Conservation (phyloP, 2,329 filamentous ascomycete species). For the Penicillium brasilianum region DNA sequence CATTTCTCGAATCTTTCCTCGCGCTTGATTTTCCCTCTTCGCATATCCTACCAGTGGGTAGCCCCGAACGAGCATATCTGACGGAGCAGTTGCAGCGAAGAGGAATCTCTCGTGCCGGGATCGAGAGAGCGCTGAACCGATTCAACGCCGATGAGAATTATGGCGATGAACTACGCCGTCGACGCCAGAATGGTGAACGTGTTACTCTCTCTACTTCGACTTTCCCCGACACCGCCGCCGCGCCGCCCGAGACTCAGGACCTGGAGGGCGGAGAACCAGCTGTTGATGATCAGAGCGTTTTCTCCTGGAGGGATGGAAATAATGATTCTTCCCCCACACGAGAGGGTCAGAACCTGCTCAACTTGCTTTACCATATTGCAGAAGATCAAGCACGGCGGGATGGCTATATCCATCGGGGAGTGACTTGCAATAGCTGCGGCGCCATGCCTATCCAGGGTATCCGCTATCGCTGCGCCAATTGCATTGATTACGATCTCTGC, state of each 20-base stretch:
- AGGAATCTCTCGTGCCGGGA: constrained; percentile 45
- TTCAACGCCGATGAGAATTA: constrained; percentile 49
- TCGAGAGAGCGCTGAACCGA: constrained; percentile 43
- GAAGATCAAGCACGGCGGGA: constrained; percentile 89
- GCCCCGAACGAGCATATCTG: constrained; percentile 44
- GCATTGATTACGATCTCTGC: constrained; percentile 93
- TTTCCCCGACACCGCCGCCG: constrained; percentile 35
- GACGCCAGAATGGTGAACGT: constrained; percentile 46
- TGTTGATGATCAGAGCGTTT: constrained; percentile 51
- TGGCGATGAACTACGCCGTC: constrained; percentile 45
- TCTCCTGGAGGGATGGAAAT: constrained; percentile 51
- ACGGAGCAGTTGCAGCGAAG: constrained; percentile 45
- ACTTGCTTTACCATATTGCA: constrained; percentile 86
- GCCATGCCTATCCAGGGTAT: constrained; percentile 88
- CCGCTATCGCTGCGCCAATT: constrained; percentile 93
- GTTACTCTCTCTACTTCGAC: constrained; percentile 43
- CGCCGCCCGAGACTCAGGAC: constrained; percentile 26
- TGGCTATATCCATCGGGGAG: constrained; percentile 89
- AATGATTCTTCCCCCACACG: constrained; percentile 47
- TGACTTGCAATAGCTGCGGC: constrained; percentile 88
- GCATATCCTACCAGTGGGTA: constrained; percentile 42
- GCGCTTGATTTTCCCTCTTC: constrained; percentile 47
- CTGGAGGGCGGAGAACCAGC: constrained; percentile 44
- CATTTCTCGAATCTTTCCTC: constrained; percentile 50
- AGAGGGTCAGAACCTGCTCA: constrained; percentile 79